Percentiles rank a stretch among this genome's conserved stretches.
These are phyloP conservation scores for Boletus pseudopeckii DNA, from an alignment of 768 basidiomycete genomes.

Conservation along the genomic window DNA sequence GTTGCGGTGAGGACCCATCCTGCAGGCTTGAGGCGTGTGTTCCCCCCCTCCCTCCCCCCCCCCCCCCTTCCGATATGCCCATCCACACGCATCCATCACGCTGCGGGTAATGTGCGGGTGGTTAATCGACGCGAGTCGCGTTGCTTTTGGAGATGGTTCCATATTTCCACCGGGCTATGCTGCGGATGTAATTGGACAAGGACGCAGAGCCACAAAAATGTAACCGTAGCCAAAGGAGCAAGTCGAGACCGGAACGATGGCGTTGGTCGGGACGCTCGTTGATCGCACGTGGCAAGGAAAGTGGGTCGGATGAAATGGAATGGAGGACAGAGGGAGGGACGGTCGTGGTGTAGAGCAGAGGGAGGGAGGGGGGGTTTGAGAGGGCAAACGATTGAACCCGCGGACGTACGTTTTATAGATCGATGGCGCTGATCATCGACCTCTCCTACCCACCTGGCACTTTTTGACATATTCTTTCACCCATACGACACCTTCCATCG, in stretches of 20 bases:
- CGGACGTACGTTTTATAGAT: background rate
- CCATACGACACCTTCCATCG: too few species aligned
- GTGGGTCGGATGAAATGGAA: background rate
- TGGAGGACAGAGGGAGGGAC: background rate
- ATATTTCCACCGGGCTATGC: background rate
- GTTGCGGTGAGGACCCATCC: slow-evolving; percentile 3
- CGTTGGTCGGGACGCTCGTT: background rate
- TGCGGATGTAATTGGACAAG: slow-evolving; percentile 1
- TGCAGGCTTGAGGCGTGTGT: slow-evolving; percentile 5
- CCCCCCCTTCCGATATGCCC: background rate
- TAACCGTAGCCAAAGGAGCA: background rate
- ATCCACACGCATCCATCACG: background rate
- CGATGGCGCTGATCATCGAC: background rate
- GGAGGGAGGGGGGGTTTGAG: background rate
- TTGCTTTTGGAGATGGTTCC: background rate
- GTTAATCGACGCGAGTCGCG: background rate
- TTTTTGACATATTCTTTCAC: background rate
- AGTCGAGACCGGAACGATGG: slow-evolving; percentile 1
- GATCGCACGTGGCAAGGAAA: background rate
- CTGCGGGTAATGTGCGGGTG: slow-evolving; percentile 1
- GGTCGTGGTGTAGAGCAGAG: background rate
- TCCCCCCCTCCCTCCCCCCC: background rate
- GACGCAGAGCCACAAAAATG: slow-evolving; percentile 18
- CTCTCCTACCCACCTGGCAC: too few species aligned
- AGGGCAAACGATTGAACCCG: background rate